Conservation (phyloP, 331 rosid genomes). For the Quercus lobata region DNA sequence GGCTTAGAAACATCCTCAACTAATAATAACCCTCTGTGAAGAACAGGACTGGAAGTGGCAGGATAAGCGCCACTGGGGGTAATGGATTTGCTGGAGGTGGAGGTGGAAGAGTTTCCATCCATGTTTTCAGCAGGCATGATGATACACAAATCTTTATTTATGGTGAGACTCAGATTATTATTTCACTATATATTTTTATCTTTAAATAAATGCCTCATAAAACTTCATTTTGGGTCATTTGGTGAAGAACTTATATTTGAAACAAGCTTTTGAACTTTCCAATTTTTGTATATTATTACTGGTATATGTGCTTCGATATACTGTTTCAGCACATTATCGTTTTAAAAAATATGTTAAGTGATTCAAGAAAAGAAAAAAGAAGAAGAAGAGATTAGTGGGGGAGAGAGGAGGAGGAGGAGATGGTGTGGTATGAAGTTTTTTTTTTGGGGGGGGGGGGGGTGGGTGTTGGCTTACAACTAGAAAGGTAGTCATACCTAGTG, state of each 20-base stretch:
- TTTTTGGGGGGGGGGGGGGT: neutral
- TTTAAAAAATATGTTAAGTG: neutral
- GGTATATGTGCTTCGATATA: neutral
- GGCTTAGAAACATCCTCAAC: slow-evolving; percentile 31
- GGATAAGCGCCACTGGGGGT: slow-evolving; percentile 80
- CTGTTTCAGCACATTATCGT: neutral
- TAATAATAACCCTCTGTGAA: slow-evolving; percentile 31
- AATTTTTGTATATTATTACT: neutral
- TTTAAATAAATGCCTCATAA: neutral
- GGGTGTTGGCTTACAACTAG: too few species aligned
- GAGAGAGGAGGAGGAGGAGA: neutral
- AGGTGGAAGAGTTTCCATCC: slow-evolving; percentile 87
- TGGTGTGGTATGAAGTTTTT: neutral
- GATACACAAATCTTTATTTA: slow-evolving; percentile 62
- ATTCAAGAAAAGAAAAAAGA: neutral
- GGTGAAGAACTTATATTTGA: neutral
- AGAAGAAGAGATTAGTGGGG: neutral
- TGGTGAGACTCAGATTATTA: slow-evolving; percentile 53
- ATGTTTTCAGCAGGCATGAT: slow-evolving; percentile 87
- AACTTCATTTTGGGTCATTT: neutral
- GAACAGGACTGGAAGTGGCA: slow-evolving; percentile 93
- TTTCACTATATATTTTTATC: neutral
- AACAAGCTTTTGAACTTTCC: neutral
- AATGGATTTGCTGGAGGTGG: slow-evolving; percentile 96
- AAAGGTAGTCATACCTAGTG: too few species aligned